Percentiles rank a stretch among this genome's conserved stretches.
Evolutionary conservation across 768 basidiomycete species (phyloP).

Genomic region (Podaxis rugospora): DNA sequence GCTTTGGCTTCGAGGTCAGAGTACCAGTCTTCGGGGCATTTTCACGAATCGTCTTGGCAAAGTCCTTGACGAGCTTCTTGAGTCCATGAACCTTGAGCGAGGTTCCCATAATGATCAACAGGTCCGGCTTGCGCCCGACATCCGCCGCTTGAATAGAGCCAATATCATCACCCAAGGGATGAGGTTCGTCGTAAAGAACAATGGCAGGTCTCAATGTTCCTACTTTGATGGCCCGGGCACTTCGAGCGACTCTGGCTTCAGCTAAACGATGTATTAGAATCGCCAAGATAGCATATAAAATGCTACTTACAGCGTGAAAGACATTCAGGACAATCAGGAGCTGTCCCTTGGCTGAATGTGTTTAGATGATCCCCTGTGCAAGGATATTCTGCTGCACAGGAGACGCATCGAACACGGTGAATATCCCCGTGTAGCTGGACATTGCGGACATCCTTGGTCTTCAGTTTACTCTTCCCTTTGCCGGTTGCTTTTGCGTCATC

Average conservation of each 20-base stretch:
- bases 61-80: slow-evolving; percentile 91
- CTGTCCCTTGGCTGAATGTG: slow-evolving; percentile 61
- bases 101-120: slow-evolving; percentile 96
- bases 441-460: slow-evolving; percentile 72
- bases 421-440: slow-evolving; percentile 95
- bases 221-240: slow-evolving; percentile 71
- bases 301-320: slow-evolving; percentile 64
- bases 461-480: slow-evolving; percentile 70
- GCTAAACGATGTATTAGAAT: slow-evolving; percentile 33
- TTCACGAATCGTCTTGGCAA: slow-evolving; percentile 78
- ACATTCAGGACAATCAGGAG: slow-evolving; percentile 90
- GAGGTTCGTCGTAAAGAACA: slow-evolving; percentile 92
- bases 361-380: slow-evolving; percentile 60
- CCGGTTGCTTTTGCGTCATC: slow-evolving; percentile 42
- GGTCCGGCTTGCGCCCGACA: slow-evolving; percentile 75
- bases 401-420: slow-evolving; percentile 81
- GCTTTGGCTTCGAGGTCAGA: slow-evolving; percentile 39
- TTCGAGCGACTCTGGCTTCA: slow-evolving; percentile 74
- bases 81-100: slow-evolving; percentile 94
- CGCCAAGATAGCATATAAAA: slow-evolving; percentile 2
- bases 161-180: slow-evolving; percentile 91
- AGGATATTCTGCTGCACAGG: slow-evolving; percentile 77
- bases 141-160: slow-evolving; percentile 77
- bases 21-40: slow-evolving; percentile 28
- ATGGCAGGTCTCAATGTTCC: slow-evolving; percentile 92